Conservation (phyloP, 768 basidiomycete genomes). For the Pulveroboletus ravenelii region DNA sequence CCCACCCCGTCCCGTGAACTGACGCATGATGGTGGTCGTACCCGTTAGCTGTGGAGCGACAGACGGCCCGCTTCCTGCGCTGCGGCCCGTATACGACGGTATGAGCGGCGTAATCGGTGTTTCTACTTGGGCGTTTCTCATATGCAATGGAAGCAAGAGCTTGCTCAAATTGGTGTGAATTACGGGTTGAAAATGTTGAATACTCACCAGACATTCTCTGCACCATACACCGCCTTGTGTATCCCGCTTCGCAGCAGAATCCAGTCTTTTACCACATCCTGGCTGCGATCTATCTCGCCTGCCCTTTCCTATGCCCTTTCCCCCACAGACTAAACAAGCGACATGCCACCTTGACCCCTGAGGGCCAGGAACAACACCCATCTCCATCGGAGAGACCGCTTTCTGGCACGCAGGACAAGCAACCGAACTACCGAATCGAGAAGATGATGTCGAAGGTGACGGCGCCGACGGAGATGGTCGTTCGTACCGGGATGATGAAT, state of each 20-base stretch:
- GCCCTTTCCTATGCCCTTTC: conserved; percentile 44
- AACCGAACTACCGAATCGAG: conserved; percentile 37
- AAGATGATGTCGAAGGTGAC: conserved; percentile 16
- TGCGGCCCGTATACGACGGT: conserved; percentile 42
- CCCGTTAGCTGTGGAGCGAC: conserved; percentile 60
- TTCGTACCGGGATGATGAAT: conserved; percentile 32
- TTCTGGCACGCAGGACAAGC: conserved; percentile 73
- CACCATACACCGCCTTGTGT: conserved; percentile 73
- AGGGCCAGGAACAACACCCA: conserved; percentile 81
- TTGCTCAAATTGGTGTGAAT: conserved; percentile 26
- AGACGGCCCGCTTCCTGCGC: conserved; percentile 20
- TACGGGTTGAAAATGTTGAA: not conserved
- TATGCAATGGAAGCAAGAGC: conserved; percentile 51
- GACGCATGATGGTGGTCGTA: conserved; percentile 67
- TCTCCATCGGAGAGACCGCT: conserved; percentile 76
- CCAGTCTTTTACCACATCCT: conserved; percentile 79
- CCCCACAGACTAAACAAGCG: conserved; percentile 75
- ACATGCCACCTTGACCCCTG: conserved; percentile 79
- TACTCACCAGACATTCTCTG: conserved; percentile 72
- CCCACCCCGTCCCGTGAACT: conserved; percentile 61
- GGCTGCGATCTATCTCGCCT: conserved; percentile 54
- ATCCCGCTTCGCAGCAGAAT: conserved; percentile 77
- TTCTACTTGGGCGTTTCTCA: conserved; percentile 45
- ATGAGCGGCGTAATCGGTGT: conserved; percentile 50
- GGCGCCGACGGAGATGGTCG: conserved; percentile 15